Evolutionary conservation across 352 stramenopile species (phyloP).

Genomic region (Globisporangium spiculum): DNA sequence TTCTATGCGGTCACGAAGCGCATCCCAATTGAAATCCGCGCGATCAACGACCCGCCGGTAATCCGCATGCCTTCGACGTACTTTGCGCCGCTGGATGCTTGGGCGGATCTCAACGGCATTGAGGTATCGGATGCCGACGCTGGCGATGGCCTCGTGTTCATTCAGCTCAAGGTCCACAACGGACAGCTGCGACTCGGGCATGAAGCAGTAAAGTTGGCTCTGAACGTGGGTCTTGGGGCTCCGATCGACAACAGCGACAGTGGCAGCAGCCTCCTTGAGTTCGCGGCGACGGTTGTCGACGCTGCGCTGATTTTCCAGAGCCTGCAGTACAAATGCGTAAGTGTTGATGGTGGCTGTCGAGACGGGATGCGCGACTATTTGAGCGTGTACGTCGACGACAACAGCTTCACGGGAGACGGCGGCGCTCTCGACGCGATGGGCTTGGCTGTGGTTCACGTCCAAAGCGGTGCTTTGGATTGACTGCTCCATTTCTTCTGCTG

Average conservation of each 20-base stretch:
- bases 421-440: conserved; percentile 28
- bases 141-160: conserved; percentile 35
- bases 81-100: conserved; percentile 29
- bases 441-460: conserved; percentile 12
- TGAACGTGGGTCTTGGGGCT: neutral
- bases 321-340: conserved; percentile 41
- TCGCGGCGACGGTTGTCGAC: conserved; percentile 27
- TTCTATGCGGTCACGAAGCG: conserved; percentile 32
- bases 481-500: neutral
- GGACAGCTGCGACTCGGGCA: conserved; percentile 31
- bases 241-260: neutral
- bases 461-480: neutral
- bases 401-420: conserved; percentile 41
- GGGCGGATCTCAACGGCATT: conserved; percentile 25
- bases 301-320: conserved; percentile 22
- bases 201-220: neutral
- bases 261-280: conserved; percentile 25
- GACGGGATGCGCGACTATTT: conserved; percentile 33
- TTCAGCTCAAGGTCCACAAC: conserved; percentile 33
- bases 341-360: conserved; percentile 22
- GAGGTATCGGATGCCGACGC: conserved; percentile 42
- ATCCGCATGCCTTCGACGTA: conserved; percentile 29
- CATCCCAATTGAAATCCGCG: conserved; percentile 38
- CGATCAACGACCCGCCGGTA: conserved; percentile 42
- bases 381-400: conserved; percentile 54